Evolutionary conservation across 352 stramenopile species (phyloP).

Genomic region (Globisporangium heterothallicum): DNA sequence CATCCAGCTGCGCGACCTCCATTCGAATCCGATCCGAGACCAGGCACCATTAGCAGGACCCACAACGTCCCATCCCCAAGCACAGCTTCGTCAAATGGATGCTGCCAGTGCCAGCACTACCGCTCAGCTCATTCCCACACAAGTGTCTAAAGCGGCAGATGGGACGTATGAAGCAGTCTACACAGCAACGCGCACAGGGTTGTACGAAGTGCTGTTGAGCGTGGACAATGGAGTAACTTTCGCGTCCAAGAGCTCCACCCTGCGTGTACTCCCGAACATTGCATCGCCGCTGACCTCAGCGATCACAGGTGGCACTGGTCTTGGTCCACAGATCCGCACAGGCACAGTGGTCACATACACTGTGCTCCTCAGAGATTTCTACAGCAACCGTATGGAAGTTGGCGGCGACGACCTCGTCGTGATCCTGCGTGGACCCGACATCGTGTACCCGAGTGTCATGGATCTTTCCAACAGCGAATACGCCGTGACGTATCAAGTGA

Average conservation of each 20-base stretch:
- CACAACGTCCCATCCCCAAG: constrained; percentile 6
- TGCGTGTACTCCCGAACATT: constrained; percentile 25
- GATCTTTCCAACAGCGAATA: constrained; percentile 40
- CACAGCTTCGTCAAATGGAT: neutral
- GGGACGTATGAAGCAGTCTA: constrained; percentile 22
- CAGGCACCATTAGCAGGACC: neutral
- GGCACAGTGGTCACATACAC: constrained; percentile 22
- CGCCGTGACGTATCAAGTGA: constrained; percentile 27
- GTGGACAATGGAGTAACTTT: constrained; percentile 23
- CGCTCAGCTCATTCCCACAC: neutral
- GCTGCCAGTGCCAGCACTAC: constrained; percentile 9
- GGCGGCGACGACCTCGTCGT: constrained; percentile 36
- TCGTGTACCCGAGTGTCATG: constrained; percentile 19
- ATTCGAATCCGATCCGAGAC: constrained; percentile 21
- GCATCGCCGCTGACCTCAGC: constrained; percentile 29
- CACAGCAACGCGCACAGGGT: constrained; percentile 20
- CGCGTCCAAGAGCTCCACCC: constrained; percentile 18
- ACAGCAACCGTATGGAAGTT: constrained; percentile 31
- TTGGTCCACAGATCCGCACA: constrained; percentile 24
- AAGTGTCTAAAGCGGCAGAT: constrained; percentile 3
- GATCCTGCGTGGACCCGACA: constrained; percentile 24
- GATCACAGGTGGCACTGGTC: constrained; percentile 18
- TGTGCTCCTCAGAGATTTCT: constrained; percentile 35
- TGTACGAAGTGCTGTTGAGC: constrained; percentile 33
- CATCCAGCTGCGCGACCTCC: constrained; percentile 37